Base-by-base conservation (phyloP, 495 filamentous ascomycete genomes). In the Neurospora sp. region DNA sequence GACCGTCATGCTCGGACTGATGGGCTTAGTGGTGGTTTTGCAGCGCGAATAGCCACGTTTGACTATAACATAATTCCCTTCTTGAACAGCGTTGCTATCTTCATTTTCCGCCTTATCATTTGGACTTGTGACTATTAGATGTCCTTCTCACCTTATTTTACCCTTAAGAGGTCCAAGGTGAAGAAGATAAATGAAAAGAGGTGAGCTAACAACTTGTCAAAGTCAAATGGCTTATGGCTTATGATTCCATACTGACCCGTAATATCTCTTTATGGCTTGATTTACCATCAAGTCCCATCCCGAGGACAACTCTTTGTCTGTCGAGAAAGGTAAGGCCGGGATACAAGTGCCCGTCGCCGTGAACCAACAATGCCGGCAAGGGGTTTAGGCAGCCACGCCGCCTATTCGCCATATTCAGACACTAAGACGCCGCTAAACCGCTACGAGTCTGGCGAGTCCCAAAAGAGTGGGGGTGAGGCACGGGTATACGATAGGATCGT, bases 1-100 rank as follows among this genome's bases (percentile, higher is more conserved):
- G 88, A 94, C 91, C 16, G 94, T 90, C 2, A 90, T 98, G 87
- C 80, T 99, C 77, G 95, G 93, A 4, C 84, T 98, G 6, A 99
- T 99, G 96, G 96, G 96, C 0, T 79, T 98, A 77, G 90, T 97
- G 85, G 96, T 98, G 14, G 90, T 98, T 20, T 81, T 98, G 77
- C 96, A 99, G 81, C 84, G 96, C 77, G 96, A 99, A 82, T 94
- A 80, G 59, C 35, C 44, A 40, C 39, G 42, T 35, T 65, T 8
- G 14, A 35, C 14, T 65, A 65, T 35, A 35, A 3, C 53, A 31
- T 65, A 4, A 16, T 65, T 65, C 53, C 53, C 53, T 35, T 65
- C 14, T 18, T 3, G 27, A 65, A 65, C 53, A 65, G 27, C 53
- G 27, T 4, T 65, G 12, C 6, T 8, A 18, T 8, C 35, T 45